Base-by-base conservation (phyloP, 139 green algal species). In the Picochlorum sp. region DNA sequence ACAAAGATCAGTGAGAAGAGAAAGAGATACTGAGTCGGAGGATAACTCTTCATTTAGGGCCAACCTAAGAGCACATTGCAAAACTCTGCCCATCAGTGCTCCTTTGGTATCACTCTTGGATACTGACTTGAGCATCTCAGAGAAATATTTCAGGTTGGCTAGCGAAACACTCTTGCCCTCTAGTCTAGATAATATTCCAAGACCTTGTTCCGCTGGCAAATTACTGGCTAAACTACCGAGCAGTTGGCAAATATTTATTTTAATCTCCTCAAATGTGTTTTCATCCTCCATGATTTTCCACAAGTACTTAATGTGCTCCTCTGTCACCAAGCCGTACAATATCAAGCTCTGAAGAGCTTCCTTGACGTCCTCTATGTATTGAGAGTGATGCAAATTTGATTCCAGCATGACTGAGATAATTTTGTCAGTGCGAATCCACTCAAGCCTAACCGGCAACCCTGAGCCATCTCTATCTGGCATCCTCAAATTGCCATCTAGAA, bases 211-310 rank as follows among this genome's bases (percentile, higher is more conserved):
- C 9, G 53, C 36, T 26, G 41, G 40, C 40, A 89, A 74, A 36
- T 65, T 56, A 8, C 50, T 36, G 1, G 81, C 81, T 35, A 95
- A 60, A 37, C 81, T 67, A 30, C 78, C 82, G 32, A 95, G 72
- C 39, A 91, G 57, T 54, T 60, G 57, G 55, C 78, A 90, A 20
- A 90, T 81, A 69, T 95, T 90, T 45, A 56, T 65, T 67, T 84
- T 85, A 22, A 95, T 83, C 2, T 73, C 79, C 40, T 95, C 87
- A 63, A 90, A 91, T 0, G 89, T 89, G 58, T 79, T 83, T 57
- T 81, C 74, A 68, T 92, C 78, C 26, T 93, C 75, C 0, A 79
- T 87, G 4, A 88, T 74, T 20, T 74, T 64, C 87, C 87, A 95
- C 29, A 95, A 65, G 36, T 86, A 75, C 43, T 88, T 78, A 44